A percentile compares a stretch with the other conserved stretches of the same genome.
These are phyloP conservation scores for Entomortierella chlamydospora DNA, from an alignment of 192 early-diverging fungal species.

Conservation along the genomic window DNA sequence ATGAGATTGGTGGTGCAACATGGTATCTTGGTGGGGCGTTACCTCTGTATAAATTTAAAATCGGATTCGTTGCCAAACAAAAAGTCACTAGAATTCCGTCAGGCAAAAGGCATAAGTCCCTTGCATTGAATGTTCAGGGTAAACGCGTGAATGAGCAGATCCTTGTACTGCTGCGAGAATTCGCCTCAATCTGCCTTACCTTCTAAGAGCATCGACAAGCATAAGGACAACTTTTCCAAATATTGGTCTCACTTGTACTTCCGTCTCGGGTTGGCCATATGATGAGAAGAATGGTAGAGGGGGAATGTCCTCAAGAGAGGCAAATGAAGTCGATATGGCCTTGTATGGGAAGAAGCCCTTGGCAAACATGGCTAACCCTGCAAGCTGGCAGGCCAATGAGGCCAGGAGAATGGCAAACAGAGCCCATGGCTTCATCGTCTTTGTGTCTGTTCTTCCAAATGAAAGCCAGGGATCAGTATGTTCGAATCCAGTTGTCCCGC, in stretches of 20 bases:
- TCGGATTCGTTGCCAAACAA: conserved; percentile 73
- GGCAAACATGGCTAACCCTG: conserved; percentile 72
- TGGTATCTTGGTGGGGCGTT: too few relatives aligned
- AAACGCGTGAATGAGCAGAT: neutral
- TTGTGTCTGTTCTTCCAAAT: neutral
- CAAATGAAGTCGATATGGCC: conserved; percentile 71
- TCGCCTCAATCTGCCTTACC: too few relatives aligned
- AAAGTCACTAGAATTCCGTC: conserved; percentile 79
- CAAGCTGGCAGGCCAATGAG: conserved; percentile 59
- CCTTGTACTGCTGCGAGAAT: too few relatives aligned
- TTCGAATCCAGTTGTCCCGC: too few relatives aligned
- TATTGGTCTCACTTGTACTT: conserved; percentile 30
- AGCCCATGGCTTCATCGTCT: conserved; percentile 34
- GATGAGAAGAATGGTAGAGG: conserved; percentile 8
- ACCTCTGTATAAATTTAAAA: conserved; percentile 72
- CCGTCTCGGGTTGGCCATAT: neutral
- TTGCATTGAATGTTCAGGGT: too few relatives aligned
- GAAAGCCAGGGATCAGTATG: neutral
- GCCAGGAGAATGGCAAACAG: conserved; percentile 33
- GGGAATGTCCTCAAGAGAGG: conserved; percentile 55
- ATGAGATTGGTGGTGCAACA: neutral
- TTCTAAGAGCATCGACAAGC: conserved; percentile 79
- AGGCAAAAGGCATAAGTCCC: too few relatives aligned
- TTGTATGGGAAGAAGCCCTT: conserved; percentile 88
- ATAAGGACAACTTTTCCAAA: conserved; percentile 74